These are phyloP conservation scores for Kappamyces sp. DNA, from an alignment of 192 early-diverging fungal genomes.

Conservation along the genomic window DNA sequence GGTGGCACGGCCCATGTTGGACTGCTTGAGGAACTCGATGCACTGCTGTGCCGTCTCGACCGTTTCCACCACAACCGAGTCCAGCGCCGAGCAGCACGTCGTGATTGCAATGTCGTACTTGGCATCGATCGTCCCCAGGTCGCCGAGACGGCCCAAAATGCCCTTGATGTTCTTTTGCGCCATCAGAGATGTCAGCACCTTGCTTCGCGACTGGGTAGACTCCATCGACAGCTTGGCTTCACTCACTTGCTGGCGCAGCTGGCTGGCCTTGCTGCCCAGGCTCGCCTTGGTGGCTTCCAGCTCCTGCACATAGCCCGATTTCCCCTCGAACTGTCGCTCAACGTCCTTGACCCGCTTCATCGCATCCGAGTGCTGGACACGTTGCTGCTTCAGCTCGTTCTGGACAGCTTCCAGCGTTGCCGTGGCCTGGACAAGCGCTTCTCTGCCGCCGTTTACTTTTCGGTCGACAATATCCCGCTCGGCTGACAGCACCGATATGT, in stretches of 20 bases:
- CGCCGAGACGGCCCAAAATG: constrained; percentile 76
- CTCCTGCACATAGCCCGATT: constrained; percentile 67
- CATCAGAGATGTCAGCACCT: constrained; percentile 27
- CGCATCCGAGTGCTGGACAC: constrained; percentile 46
- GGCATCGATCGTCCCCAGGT: constrained; percentile 89
- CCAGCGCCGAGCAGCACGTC: constrained; percentile 75
- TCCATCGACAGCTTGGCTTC: constrained; percentile 26
- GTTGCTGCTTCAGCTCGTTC: constrained; percentile 18
- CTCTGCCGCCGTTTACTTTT: constrained; percentile 48
- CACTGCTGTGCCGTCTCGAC: constrained; percentile 83
- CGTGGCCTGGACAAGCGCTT: constrained; percentile 35
- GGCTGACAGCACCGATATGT: constrained; percentile 71
- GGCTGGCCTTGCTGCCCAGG: constrained; percentile 60
- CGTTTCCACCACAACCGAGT: constrained; percentile 87
- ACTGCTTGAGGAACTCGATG: constrained; percentile 78
- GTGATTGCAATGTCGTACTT: constrained; percentile 95
- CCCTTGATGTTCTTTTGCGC: constrained; percentile 35
- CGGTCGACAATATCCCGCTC: constrained; percentile 75
- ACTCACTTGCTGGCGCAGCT: constrained; percentile 19
- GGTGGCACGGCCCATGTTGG: constrained; percentile 78
- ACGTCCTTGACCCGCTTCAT: constrained; percentile 28
- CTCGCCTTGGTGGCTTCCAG: constrained; percentile 56
- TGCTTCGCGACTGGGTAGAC: constrained; percentile 21
- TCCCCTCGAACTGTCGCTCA: constrained; percentile 41
- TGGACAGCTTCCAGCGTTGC: constrained; percentile 24